Percentiles rank a stretch among this genome's conserved stretches.
These are phyloP conservation scores for Batrachochytrium dendrobatidis DNA, from an alignment of 371 early-diverging fungal genomes.

Conservation along the genomic window DNA sequence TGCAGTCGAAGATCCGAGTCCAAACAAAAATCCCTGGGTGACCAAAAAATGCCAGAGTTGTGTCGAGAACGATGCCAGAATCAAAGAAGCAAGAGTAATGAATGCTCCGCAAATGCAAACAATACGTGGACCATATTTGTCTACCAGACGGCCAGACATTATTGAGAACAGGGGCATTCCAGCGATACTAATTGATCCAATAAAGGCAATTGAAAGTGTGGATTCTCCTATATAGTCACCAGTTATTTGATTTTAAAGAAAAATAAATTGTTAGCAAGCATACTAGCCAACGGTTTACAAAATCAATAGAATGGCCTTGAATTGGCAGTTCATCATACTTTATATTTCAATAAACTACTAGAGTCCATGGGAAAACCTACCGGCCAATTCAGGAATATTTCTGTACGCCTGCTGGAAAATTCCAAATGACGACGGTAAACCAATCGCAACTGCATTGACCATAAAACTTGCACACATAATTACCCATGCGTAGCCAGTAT, in stretches of 20 bases:
- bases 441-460: no score
- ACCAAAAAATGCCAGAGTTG: slow-evolving; percentile 25
- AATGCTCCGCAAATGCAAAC: neutral
- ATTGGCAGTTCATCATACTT: no score
- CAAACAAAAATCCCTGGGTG: slow-evolving; percentile 19
- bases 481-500: no score
- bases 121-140: neutral
- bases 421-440: slow-evolving; percentile 8
- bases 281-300: no score
- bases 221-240: no score
- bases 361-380: no score
- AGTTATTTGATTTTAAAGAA: no score
- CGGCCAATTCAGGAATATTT: neutral
- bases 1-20: slow-evolving; percentile 54
- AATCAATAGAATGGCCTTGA: no score
- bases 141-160: neutral
- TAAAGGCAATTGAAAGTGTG: neutral
- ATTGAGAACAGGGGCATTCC: neutral
- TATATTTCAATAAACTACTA: no score
- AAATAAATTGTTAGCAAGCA: no score
- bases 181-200: neutral
- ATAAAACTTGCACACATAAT: no score
- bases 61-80: slow-evolving; percentile 4
- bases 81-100: neutral
- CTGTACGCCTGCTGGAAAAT: slow-evolving; percentile 11